A percentile compares a stretch with the other conserved stretches of the same genome.
Evolutionary conservation across 2,329 filamentous ascomycete genomes (phyloP).

Genomic region (Gremmenia infestans): DNA sequence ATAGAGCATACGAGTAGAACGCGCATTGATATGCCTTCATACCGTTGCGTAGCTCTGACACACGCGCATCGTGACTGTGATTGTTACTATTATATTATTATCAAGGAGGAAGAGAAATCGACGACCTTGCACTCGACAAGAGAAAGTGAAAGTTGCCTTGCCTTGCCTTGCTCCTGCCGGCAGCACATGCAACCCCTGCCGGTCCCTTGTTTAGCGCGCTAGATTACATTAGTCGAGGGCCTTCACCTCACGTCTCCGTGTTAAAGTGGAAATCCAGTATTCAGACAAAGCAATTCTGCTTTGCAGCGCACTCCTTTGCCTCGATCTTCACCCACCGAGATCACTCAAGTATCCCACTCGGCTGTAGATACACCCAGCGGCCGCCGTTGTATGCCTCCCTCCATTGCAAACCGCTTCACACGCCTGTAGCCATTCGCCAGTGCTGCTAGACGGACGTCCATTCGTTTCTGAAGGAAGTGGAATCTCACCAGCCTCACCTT

Average conservation of each 20-base stretch:
- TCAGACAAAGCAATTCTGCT: constrained; percentile 6
- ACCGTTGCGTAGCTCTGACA: no score
- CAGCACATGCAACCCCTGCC: not conserved
- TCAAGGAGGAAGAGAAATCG: not conserved
- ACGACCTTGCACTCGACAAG: not conserved
- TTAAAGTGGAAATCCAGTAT: not conserved
- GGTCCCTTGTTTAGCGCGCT: constrained; percentile 7
- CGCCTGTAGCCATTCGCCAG: not conserved
- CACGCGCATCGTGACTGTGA: not conserved
- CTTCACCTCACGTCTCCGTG: constrained; percentile 7
- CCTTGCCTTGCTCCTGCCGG: not conserved
- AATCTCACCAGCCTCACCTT: not conserved
- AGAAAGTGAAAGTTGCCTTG: not conserved
- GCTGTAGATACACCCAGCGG: not conserved
- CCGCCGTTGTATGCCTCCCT: not conserved
- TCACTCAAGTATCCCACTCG: not conserved
- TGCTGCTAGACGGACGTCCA: constrained; percentile 11
- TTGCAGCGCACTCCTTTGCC: not conserved
- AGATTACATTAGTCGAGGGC: constrained; percentile 6
- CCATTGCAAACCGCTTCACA: not conserved
- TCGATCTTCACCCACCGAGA: not conserved
- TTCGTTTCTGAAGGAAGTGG: constrained; percentile 20
- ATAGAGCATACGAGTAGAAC: not conserved
- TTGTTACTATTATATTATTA: not conserved
- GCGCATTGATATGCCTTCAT: not conserved